Conservation (phyloP, 768 basidiomycete genomes). For the Termitomyces titanicus region DNA sequence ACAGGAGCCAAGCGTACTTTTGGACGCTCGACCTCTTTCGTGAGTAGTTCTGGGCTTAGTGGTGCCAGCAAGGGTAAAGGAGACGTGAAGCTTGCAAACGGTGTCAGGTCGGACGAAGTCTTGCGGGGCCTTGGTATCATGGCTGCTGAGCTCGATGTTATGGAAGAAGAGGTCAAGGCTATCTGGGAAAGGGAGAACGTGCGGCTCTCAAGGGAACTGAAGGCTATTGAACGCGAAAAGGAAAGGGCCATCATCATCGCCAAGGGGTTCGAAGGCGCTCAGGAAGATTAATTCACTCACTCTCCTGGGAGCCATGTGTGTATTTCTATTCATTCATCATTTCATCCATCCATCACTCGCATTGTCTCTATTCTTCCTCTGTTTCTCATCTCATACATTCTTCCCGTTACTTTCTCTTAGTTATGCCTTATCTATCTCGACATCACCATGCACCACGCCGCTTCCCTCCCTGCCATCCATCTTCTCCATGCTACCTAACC, state of each 20-base stretch:
- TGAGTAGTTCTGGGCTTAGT: constrained; percentile 30
- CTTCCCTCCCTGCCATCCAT: constrained; percentile 2
- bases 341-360: constrained; percentile 7
- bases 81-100: constrained; percentile 57
- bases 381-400: background rate
- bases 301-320: background rate
- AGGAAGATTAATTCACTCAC: constrained; percentile 16
- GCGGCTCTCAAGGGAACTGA: constrained; percentile 41
- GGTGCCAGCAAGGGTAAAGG: constrained; percentile 35
- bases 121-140: constrained; percentile 63
- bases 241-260: constrained; percentile 7
- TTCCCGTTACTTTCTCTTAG: constrained; percentile 1
- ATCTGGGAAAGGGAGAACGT: constrained; percentile 53
- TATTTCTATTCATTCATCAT: constrained; percentile 1
- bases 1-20: constrained; percentile 45
- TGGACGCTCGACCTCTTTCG: constrained; percentile 58
- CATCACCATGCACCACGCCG: constrained; percentile 10
- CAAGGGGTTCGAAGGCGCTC: constrained; percentile 18
- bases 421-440: constrained; percentile 17
- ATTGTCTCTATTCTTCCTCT: constrained; percentile 4
- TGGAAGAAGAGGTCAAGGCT: constrained; percentile 46
- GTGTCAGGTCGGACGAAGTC: constrained; percentile 64
- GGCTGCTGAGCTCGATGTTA: constrained; percentile 30
- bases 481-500: constrained; percentile 1
- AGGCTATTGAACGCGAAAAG: constrained; percentile 23